Conservation (phyloP, 2,329 filamentous ascomycete genomes). For the Hortaea werneckii region DNA sequence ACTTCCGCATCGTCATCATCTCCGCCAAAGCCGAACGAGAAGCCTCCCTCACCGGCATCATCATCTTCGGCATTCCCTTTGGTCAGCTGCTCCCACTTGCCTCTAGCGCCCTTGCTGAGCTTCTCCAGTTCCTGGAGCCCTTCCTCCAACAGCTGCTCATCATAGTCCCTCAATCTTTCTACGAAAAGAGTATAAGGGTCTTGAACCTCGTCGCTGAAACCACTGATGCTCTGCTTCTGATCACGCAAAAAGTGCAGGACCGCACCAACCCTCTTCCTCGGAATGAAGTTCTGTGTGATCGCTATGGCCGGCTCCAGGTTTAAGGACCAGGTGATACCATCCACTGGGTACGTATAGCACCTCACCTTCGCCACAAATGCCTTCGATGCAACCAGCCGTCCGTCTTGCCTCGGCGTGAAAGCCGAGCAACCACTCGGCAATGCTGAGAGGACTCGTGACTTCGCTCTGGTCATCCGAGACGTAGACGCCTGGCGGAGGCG, state of each 20-base stretch:
- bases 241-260: slow-evolving; percentile 73
- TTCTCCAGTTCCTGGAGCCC: slow-evolving; percentile 56
- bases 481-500: slow-evolving; percentile 76
- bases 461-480: slow-evolving; percentile 84
- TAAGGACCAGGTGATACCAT: slow-evolving; percentile 91
- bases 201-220: slow-evolving; percentile 61
- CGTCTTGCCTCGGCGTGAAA: slow-evolving; percentile 77
- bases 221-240: slow-evolving; percentile 76
- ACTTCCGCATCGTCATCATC: slow-evolving; percentile 32
- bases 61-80: slow-evolving; percentile 39
- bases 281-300: slow-evolving; percentile 92
- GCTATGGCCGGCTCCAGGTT: slow-evolving; percentile 79
- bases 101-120: slow-evolving; percentile 55
- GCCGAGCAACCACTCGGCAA: slow-evolving; percentile 88
- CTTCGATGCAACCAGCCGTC: slow-evolving; percentile 70
- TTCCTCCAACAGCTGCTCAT: slow-evolving; percentile 58
- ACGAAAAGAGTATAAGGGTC: slow-evolving; percentile 70
- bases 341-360: slow-evolving; percentile 86
- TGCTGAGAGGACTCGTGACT: slow-evolving; percentile 86
- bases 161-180: slow-evolving; percentile 50
- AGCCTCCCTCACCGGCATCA: slow-evolving; percentile 46
- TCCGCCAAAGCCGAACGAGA: slow-evolving; percentile 51
- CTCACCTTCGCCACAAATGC: slow-evolving; percentile 73
- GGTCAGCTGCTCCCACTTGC: slow-evolving; percentile 77
- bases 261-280: slow-evolving; percentile 58